phyloP scores from a whole-genome alignment of 2,329 filamentous ascomycete species.

The Monilinia fructigena region DNA sequence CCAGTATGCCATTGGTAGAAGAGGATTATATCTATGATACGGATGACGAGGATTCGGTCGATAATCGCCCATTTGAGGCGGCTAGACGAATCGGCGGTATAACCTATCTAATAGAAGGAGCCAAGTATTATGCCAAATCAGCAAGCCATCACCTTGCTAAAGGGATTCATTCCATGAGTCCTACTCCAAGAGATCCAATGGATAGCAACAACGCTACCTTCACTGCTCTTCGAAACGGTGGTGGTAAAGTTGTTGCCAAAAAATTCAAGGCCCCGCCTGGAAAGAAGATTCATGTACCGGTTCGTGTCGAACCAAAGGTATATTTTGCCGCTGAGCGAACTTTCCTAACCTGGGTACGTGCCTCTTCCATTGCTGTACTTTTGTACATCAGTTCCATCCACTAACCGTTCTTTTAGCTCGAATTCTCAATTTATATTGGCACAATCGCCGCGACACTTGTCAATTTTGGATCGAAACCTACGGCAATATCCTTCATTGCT shows the following conservation, averaged over 20 bases:
- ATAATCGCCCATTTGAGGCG: constrained; percentile 72
- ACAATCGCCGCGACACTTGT: constrained; percentile 81
- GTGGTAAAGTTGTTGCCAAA: constrained; percentile 54
- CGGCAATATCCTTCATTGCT: constrained; percentile 60
- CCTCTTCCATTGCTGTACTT: constrained; percentile 23
- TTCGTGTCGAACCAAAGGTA: constrained; percentile 95
- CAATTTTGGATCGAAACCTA: constrained; percentile 69
- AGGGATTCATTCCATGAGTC: constrained; percentile 27
- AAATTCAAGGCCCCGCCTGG: constrained; percentile 73
- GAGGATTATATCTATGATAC: constrained; percentile 91
- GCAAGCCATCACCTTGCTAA: constrained; percentile 27
- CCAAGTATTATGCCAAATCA: constrained; percentile 42
- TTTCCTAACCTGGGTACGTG: constrained; percentile 83
- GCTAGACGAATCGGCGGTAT: constrained; percentile 74
- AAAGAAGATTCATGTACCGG: constrained; percentile 92
- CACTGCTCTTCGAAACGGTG: constrained; percentile 54
- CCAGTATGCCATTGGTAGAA: constrained; percentile 52
- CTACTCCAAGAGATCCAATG: constrained; percentile 26
- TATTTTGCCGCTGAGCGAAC: constrained; percentile 96
- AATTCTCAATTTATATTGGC: constrained; percentile 93
- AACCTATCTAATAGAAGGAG: constrained; percentile 66
- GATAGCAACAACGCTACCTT: constrained; percentile 51
- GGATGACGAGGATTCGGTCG: constrained; percentile 77
- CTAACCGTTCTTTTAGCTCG: constrained; percentile 56
- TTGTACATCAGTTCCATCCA: too few relatives aligned